phyloP scores from a whole-genome alignment of 2,329 filamentous ascomycete genomes.

The Fusarium chaquense region DNA sequence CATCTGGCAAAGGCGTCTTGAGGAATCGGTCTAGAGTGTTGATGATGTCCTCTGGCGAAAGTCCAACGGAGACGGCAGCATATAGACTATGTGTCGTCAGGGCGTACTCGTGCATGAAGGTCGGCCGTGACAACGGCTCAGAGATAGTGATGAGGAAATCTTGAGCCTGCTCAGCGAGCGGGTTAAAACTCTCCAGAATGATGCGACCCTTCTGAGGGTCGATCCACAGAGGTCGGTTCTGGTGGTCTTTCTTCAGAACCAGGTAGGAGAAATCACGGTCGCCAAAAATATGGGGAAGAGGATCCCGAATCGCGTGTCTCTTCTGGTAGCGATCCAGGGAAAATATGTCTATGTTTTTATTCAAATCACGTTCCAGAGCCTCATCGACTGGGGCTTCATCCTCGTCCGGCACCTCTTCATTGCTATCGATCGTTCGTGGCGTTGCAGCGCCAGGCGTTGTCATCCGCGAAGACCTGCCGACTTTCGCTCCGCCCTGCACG shows the following conservation, averaged over 20 bases:
- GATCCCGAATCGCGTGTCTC: slow-evolving; percentile 57
- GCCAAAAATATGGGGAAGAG: slow-evolving; percentile 61
- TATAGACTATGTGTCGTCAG: slow-evolving; percentile 94
- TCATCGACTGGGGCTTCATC: slow-evolving; percentile 65
- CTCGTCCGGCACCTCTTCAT: slow-evolving; percentile 61
- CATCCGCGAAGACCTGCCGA: slow-evolving; percentile 66
- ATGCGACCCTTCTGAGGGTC: slow-evolving; percentile 88
- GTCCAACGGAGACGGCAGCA: slow-evolving; percentile 93
- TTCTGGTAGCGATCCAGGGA: slow-evolving; percentile 65
- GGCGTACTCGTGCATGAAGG: slow-evolving; percentile 92
- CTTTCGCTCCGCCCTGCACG: slow-evolving; percentile 64
- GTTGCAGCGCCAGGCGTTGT: slow-evolving; percentile 73
- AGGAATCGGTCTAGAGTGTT: slow-evolving; percentile 87
- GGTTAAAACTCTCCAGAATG: slow-evolving; percentile 93
- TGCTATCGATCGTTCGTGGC: slow-evolving; percentile 68
- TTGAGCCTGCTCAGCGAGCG: slow-evolving; percentile 86
- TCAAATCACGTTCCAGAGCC: slow-evolving; percentile 65
- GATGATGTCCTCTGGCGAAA: slow-evolving; percentile 90
- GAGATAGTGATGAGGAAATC: slow-evolving; percentile 97
- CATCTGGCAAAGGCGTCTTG: slow-evolving; percentile 87
- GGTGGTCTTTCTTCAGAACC: slow-evolving; percentile 86
- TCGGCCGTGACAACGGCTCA: slow-evolving; percentile 90
- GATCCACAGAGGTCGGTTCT: slow-evolving; percentile 92
- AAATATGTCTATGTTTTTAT: slow-evolving; percentile 71
- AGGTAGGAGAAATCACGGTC: slow-evolving; percentile 83